Percentiles rank a stretch among this genome's conserved stretches.
Evolutionary conservation across 2,329 filamentous ascomycete genomes (phyloP).

Genomic region (Cladobotryum protrusum): DNA sequence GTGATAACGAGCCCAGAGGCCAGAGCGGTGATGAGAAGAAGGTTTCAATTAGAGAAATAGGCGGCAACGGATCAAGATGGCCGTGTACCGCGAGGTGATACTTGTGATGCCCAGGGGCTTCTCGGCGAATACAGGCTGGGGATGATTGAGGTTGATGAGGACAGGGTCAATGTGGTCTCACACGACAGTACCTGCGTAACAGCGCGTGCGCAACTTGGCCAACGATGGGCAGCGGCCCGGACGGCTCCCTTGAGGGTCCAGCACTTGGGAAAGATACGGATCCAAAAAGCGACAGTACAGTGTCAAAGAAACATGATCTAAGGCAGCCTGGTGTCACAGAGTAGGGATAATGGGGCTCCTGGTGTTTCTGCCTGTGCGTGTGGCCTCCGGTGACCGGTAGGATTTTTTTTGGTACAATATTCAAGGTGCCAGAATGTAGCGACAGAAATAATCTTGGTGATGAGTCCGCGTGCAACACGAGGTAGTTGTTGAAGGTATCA

Average conservation of each 20-base stretch:
- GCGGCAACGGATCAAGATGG: neutral
- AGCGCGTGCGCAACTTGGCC: slow-evolving; percentile 6
- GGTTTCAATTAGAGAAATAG: neutral
- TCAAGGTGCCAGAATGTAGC: no score
- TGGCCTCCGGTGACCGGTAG: slow-evolving; percentile 1
- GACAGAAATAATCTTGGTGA: neutral
- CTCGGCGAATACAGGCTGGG: slow-evolving; percentile 12
- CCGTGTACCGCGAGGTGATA: slow-evolving; percentile 5
- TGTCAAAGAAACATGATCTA: slow-evolving; percentile 1
- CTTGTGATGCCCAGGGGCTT: slow-evolving; percentile 2
- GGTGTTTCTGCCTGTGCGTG: slow-evolving; percentile 1
- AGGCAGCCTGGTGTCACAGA: slow-evolving; percentile 5
- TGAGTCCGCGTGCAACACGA: slow-evolving; percentile 11
- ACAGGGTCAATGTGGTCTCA: neutral
- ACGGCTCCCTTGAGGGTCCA: neutral
- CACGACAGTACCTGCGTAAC: neutral
- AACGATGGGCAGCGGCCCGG: neutral
- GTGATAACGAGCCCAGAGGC: neutral
- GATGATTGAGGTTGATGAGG: neutral
- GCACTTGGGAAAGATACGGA: neutral
- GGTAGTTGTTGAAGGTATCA: slow-evolving; percentile 9
- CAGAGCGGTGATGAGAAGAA: neutral
- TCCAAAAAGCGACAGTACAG: slow-evolving; percentile 1
- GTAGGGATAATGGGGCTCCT: neutral
- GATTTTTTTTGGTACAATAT: neutral